Base-by-base conservation (phyloP, 495 filamentous ascomycete genomes). In the Cercophora newfieldiana region DNA sequence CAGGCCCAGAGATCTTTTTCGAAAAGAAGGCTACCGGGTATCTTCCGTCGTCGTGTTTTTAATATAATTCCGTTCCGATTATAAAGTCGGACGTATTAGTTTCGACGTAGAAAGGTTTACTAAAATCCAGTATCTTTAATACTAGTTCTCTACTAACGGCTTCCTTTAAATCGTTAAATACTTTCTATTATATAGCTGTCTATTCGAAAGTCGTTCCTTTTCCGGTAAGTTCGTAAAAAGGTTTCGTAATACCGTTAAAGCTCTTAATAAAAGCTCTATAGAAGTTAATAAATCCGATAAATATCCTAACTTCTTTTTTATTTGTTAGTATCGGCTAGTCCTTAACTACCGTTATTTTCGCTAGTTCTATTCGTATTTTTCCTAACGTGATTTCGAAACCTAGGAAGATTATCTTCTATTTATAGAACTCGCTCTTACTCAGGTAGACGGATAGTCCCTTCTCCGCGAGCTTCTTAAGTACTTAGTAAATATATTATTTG, bases 401-500 rank as follows among this genome's bases (percentile, higher is more conserved):
- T 61, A 48, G 16, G 18, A 24, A 61, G 28, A 48, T 50, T 7
- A 24, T 24, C 49, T 61, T 49, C n/a, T 61, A 59, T 31, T 33
- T 14, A 12, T 59, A 19, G 49, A 59, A 19, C 8, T 59, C 7
- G 28, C 28, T 59, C 12, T 59, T 59, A 33, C 22, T 12, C 18
- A 37, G 16, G 26, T 59, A 33, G 16, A 59, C 12, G 3, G 6
- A 8, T 18, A 59, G 26, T 22, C 21, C 19, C 12, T 14, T 19
- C 25, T 57, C 3, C 5, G 4, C 5, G 7, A 57, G 6, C 3
- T 8, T 5, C 29, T 33, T 28, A 33, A 59, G 24, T 28, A 59
- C 10, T 59, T 59, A 21, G 21, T 59, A 59, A 33, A 59, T 22
- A 22, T 59, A 19, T 7, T 59, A 59, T 19, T 59, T 33, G 44